Base-by-base conservation (phyloP, 2,329 filamentous ascomycete species). In the Periconia sp. region DNA sequence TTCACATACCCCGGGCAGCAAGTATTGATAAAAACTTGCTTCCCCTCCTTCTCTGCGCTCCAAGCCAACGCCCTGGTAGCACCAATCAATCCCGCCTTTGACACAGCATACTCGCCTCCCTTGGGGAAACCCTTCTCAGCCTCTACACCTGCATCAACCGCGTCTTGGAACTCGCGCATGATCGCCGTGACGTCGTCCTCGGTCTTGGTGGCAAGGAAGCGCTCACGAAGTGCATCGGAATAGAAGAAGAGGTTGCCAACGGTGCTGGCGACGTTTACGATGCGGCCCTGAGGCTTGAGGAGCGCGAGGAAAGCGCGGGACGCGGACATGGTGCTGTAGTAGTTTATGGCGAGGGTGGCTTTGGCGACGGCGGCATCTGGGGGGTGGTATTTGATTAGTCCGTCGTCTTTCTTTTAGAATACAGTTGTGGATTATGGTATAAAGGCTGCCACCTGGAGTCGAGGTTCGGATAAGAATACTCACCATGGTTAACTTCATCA, bases 311-410 rank as follows among this genome's bases (percentile, higher is more conserved):
- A 72, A 9, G 70, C 57, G 41, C 74, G 74, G 2, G 75, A 77
- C 1, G 75, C 75, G 45, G 77, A 71, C 14, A 83, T 68, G 2
- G 80, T 81, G 61, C 76, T 77, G 65, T 80, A 79, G 69, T 83
- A 83, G 64, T 84, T 83, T 56, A 75, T 77, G 19, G 73, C 66
- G 3, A 83, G 66, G 0, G 81, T 84, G 19, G 72, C 70, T 49
- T 76, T 74, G 31, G 82, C 81, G 19, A 83, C 71, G 20, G 78
- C 68, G 6, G 69, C 54, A 58, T 82, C 76, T 76, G 8, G 6
- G 3, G n/a, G 33, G 11, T 37, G 33, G 11, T 37, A 13, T 2
- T 6, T 1, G 8, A 20, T 47, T 43, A 62, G 53, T 30, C 3
- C 23, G 53, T 30, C 3, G 5, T 27, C 23, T 27, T 27, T 27